Evolutionary conservation across 1,284 basidiomycete species (phyloP), one percentile per base, ranked within the genome.

Genomic region (Cryptococcus jaspeensis): DNA sequence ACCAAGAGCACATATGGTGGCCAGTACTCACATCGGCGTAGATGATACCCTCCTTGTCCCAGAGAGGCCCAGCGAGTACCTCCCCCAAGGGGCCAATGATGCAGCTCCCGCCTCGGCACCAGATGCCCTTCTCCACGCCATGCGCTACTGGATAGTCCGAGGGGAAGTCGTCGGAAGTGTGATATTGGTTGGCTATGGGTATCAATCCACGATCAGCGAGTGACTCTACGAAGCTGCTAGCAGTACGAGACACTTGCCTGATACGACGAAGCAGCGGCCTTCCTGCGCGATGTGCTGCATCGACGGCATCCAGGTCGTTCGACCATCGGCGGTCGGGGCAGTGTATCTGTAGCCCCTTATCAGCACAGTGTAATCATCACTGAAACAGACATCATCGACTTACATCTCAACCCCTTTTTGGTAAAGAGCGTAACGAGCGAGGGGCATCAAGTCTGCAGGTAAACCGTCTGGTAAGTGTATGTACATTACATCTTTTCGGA

Each of bases 241-340:
- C n/a, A n/a, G n/a, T 7, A 45, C 22, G 42, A 32, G 13, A 5
- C 11, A 49, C 62, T 48, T 50, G 65, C 67, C 67, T 3, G 87
- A 68, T 83, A 87, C 16, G 82, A 89, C 88, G 70, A 87, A 89
- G 75, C 86, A 88, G 23, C 88, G 81, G 1, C 87, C 88, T 73
- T 90, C 88, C 50, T 86, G 77, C 1, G 87, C 87, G 50, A 90
- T 87, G 67, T 88, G 87, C 50, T 80, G 74, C 86, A 89, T 88
- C 1, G 84, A 82, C 53, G 80, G 79, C 58, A 82, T 80, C 87
- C 87, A 89, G 1, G 77, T 80, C 1, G 82, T 81, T 12, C 88
- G 79, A 3, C 81, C 79, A 66, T 90, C 88, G 25, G 88, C 87
- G 1, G 72, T 74, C 9, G 72, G 72, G 9, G 71, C 72, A 39